Conservation (phyloP, 768 basidiomycete genomes). For the Amanita molliuscula region DNA sequence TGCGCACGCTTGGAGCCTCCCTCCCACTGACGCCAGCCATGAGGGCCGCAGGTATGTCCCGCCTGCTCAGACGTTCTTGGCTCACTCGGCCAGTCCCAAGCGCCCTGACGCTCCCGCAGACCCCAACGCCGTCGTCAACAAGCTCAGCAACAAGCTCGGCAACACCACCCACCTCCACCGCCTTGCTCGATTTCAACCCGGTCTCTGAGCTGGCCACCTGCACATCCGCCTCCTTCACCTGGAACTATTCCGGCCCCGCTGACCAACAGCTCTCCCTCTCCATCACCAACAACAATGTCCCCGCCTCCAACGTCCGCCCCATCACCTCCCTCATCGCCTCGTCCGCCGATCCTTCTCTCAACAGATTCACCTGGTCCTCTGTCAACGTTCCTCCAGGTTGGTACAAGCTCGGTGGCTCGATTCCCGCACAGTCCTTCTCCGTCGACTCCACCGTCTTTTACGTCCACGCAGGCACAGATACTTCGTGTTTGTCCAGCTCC, state of each 20-base stretch:
- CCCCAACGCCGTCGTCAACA: constrained; percentile 5
- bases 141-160: not conserved
- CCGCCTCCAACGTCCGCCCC: not conserved
- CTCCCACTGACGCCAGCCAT: no score
- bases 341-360: constrained; percentile 16
- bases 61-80: not conserved
- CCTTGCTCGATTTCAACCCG: constrained; percentile 14
- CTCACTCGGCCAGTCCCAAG: not conserved
- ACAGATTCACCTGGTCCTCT: constrained; percentile 28
- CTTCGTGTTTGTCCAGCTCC: constrained; percentile 20
- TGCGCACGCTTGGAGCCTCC: no score
- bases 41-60: not conserved
- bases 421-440: constrained; percentile 13
- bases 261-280: constrained; percentile 19
- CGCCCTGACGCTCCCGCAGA: not conserved
- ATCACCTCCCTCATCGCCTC: not conserved
- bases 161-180: not conserved
- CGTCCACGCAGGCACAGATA: constrained; percentile 20
- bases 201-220: constrained; percentile 17
- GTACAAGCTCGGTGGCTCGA: constrained; percentile 28
- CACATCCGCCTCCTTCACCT: constrained; percentile 17
- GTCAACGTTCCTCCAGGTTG: constrained; percentile 40
- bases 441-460: constrained; percentile 18
- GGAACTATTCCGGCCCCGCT: constrained; percentile 28
- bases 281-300: constrained; percentile 28